These are phyloP conservation scores for Mycena amicta DNA, from an alignment of 768 basidiomycete genomes.

Conservation along the genomic window DNA sequence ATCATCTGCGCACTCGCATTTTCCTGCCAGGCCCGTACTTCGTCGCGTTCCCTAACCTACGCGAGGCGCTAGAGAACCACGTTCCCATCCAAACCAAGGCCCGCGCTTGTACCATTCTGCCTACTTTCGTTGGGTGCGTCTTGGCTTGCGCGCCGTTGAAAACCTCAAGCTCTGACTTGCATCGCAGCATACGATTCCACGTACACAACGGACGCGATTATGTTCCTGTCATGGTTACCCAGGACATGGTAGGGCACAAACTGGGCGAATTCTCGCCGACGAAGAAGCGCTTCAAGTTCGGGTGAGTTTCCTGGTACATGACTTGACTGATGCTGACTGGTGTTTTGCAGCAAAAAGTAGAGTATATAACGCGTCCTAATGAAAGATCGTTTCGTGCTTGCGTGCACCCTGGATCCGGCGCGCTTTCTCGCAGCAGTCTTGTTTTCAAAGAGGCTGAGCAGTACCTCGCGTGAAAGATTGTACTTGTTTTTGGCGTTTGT, in stretches of 20 bases:
- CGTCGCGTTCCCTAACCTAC: conserved; percentile 87
- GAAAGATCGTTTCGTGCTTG: too few species aligned
- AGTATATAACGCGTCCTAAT: too few species aligned
- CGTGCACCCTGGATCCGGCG: too few species aligned
- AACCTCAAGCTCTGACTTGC: background rate
- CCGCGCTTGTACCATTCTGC: conserved; percentile 88
- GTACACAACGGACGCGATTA: conserved; percentile 96
- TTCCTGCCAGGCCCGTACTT: conserved; percentile 95
- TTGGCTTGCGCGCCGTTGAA: background rate
- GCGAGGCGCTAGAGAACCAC: conserved; percentile 78
- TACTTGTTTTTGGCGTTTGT: too few species aligned
- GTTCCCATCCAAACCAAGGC: conserved; percentile 88
- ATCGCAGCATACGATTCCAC: conserved; percentile 74
- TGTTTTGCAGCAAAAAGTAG: background rate
- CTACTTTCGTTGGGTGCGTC: conserved; percentile 91
- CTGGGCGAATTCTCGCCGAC: conserved; percentile 93
- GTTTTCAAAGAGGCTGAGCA: too few species aligned
- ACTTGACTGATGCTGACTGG: background rate
- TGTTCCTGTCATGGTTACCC: conserved; percentile 80
- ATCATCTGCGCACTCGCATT: too few species aligned
- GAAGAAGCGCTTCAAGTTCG: conserved; percentile 83
- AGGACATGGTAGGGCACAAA: conserved; percentile 99
- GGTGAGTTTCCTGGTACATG: conserved; percentile 42
- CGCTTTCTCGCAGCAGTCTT: too few species aligned
- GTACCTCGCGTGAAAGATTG: too few species aligned